A percentile compares a stretch with the other conserved stretches of the same genome.
Evolutionary conservation across 495 filamentous ascomycete genomes (phyloP).

Genomic region (Thermochaetoides thermophila): DNA sequence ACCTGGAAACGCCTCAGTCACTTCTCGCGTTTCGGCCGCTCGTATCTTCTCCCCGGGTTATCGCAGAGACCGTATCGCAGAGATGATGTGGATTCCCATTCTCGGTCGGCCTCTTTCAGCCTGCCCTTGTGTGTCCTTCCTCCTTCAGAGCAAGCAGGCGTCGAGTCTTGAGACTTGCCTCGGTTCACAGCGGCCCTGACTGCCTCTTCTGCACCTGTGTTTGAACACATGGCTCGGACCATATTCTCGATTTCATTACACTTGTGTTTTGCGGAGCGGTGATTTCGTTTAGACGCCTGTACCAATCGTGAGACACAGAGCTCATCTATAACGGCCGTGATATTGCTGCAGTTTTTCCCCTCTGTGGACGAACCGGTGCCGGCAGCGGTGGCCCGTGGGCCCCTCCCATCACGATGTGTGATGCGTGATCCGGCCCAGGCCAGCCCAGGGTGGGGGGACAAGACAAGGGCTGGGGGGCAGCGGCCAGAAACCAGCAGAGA

Average conservation of each 20-base stretch:
- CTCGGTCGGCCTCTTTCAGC: too few relatives aligned
- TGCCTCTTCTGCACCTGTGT: slow-evolving; percentile 5
- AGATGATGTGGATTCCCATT: too few relatives aligned
- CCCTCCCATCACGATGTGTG: too few relatives aligned
- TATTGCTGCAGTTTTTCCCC: slow-evolving; percentile 7
- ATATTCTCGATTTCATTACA: too few relatives aligned
- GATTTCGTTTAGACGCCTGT: slow-evolving; percentile 17
- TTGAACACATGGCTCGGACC: too few relatives aligned
- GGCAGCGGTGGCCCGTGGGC: slow-evolving; percentile 9
- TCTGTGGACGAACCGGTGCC: slow-evolving; percentile 5
- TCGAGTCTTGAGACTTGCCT: slow-evolving; percentile 3
- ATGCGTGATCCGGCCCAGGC: too few relatives aligned
- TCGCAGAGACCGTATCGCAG: too few relatives aligned
- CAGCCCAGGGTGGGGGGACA: slow-evolving; percentile 30
- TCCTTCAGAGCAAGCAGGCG: slow-evolving; percentile 7
- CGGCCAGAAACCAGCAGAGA: too few relatives aligned
- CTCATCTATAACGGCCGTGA: slow-evolving; percentile 14
- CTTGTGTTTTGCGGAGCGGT: slow-evolving; percentile 6
- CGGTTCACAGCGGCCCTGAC: slow-evolving; percentile 6
- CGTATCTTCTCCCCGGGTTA: too few relatives aligned
- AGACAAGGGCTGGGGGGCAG: too few relatives aligned
- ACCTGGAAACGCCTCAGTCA: too few relatives aligned
- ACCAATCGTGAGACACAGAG: slow-evolving; percentile 16
- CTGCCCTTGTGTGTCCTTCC: slow-evolving; percentile 17
- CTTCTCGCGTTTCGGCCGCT: too few relatives aligned